phyloP scores from a whole-genome alignment of 768 basidiomycete species.

The Mrakia frigida region DNA sequence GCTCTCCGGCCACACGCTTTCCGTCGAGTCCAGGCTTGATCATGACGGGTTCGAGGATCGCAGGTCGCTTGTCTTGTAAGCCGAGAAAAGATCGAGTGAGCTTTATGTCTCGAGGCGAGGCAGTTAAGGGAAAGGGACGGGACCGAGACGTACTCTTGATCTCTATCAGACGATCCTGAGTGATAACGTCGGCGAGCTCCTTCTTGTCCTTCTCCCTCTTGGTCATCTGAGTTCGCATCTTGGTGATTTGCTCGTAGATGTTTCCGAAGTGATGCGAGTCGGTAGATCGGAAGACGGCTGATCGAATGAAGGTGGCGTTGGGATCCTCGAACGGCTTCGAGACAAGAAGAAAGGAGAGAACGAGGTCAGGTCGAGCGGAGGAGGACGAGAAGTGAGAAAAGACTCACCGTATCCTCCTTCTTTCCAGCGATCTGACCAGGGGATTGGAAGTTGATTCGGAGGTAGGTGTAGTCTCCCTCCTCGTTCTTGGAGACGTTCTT shows the following conservation, averaged over 20 bases:
- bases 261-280: constrained; percentile 84
- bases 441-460: constrained; percentile 97
- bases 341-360: constrained; percentile 34
- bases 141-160: constrained; percentile 58
- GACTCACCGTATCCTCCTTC: constrained; percentile 88
- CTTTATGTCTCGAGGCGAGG: not conserved
- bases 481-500: constrained; percentile 98
- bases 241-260: constrained; percentile 85
- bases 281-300: constrained; percentile 83
- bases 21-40: constrained; percentile 90
- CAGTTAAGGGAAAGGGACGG: not conserved
- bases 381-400: not conserved
- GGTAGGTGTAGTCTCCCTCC: constrained; percentile 87
- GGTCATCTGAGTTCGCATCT: constrained; percentile 91
- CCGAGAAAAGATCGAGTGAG: not conserved
- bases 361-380: not conserved
- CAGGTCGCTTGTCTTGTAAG: constrained; percentile 57
- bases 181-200: constrained; percentile 95
- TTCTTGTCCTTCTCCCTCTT: constrained; percentile 97
- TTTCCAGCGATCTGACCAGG: constrained; percentile 95
- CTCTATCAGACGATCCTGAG: constrained; percentile 85
- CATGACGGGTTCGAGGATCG: constrained; percentile 83
- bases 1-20: constrained; percentile 84
- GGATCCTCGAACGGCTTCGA: constrained; percentile 94
- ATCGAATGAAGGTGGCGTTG: constrained; percentile 91